A percentile compares a stretch with the other conserved stretches of the same genome.
Conservation (phyloP, 495 filamentous ascomycete species). For the Tuber umbilicatum region DNA sequence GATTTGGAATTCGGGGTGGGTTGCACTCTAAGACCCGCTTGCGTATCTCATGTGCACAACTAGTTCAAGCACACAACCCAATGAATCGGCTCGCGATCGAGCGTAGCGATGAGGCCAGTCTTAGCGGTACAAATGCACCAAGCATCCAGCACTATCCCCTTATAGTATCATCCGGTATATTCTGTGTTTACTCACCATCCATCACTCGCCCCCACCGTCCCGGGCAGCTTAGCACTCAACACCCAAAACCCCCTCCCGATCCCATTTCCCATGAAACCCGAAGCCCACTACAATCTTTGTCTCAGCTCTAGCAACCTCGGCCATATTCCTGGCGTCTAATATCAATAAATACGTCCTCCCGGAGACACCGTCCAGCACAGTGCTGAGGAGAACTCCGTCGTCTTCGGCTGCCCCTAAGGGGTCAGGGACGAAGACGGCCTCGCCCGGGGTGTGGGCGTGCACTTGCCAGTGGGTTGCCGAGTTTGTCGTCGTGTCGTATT, state of each 20-base stretch:
- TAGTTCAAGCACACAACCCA: neutral
- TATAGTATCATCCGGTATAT: too few species aligned
- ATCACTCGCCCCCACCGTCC: neutral
- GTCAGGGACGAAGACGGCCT: constrained; percentile 63
- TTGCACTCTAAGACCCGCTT: too few species aligned
- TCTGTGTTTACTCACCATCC: neutral
- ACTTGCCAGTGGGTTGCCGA: constrained; percentile 48
- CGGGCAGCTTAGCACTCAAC: neutral
- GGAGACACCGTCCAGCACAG: constrained; percentile 59
- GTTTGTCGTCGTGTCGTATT: constrained; percentile 54
- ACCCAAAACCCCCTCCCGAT: neutral
- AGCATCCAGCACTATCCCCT: too few species aligned
- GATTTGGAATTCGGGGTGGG: neutral
- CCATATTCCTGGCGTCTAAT: constrained; percentile 59
- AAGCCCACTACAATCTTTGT: constrained; percentile 56
- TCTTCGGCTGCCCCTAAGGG: constrained; percentile 54
- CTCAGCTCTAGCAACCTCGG: constrained; percentile 59
- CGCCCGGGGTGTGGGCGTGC: constrained; percentile 61
- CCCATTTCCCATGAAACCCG: constrained; percentile 59
- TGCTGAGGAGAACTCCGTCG: constrained; percentile 62
- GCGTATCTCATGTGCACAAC: neutral
- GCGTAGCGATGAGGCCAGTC: too few species aligned
- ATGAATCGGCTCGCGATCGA: neutral
- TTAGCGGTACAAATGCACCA: neutral
- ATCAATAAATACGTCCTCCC: constrained; percentile 61